phyloP scores from a whole-genome alignment of 305 asterid species.

The Andrographis paniculata region DNA sequence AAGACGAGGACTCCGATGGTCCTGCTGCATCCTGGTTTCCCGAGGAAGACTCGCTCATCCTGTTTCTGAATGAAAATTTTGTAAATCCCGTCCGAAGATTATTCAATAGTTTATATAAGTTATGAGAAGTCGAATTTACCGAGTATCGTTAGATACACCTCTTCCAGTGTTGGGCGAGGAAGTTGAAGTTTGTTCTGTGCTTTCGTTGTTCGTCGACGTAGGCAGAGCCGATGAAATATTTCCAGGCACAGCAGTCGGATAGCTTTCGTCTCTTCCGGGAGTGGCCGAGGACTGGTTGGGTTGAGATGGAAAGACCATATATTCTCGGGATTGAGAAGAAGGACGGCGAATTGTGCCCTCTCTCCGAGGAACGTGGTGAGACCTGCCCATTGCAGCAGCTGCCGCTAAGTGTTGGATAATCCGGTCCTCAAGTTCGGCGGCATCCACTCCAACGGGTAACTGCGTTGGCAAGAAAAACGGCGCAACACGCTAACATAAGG shows the following conservation, averaged over 20 bases:
- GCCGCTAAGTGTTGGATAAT: slow-evolving; percentile 89
- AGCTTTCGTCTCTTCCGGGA: slow-evolving; percentile 35
- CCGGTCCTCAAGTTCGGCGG: slow-evolving; percentile 68
- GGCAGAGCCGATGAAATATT: slow-evolving; percentile 25
- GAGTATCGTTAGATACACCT: slow-evolving; percentile 29
- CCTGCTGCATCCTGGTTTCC: slow-evolving; percentile 59
- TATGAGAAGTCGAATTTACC: slow-evolving; percentile 30
- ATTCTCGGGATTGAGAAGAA: slow-evolving; percentile 49
- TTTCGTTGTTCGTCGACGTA: slow-evolving; percentile 20
- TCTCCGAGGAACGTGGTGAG: slow-evolving; percentile 50
- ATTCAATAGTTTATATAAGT: slow-evolving; percentile 6
- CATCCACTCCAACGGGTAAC: slow-evolving; percentile 55
- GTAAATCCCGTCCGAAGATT: too few relatives aligned
- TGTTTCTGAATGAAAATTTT: slow-evolving; percentile 32
- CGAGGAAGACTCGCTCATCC: slow-evolving; percentile 27
- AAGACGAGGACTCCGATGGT: slow-evolving; percentile 61
- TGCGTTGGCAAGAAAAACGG: slow-evolving; percentile 24
- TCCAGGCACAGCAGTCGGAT: slow-evolving; percentile 22
- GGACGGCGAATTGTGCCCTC: slow-evolving; percentile 49
- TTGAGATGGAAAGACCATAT: slow-evolving; percentile 41
- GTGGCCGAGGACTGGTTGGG: slow-evolving; percentile 41
- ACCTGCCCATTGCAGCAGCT: slow-evolving; percentile 86
- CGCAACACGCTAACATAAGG: slow-evolving; percentile 12
- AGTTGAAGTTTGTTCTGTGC: slow-evolving; percentile 26
- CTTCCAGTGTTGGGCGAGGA: slow-evolving; percentile 23